phyloP scores from a whole-genome alignment of 805 yeast species.

The Candida hispaniensis region DNA sequence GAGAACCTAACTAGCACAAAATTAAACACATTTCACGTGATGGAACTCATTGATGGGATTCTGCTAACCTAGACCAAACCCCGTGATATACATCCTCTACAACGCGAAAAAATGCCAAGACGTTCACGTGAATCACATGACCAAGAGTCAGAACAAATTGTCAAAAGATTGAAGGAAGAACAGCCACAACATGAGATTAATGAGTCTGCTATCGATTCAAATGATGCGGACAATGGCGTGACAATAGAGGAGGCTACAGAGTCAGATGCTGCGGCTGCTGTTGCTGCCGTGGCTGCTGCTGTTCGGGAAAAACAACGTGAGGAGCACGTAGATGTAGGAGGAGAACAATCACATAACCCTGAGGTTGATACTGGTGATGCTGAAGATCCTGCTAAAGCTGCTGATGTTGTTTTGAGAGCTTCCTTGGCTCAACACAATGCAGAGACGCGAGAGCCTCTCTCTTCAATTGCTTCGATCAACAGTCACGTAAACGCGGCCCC shows the following conservation, averaged over 20 bases:
- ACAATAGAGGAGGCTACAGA: conserved; percentile 12
- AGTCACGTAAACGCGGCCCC: conserved; percentile 1
- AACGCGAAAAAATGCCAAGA: no score
- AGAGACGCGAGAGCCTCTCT: conserved; percentile 1
- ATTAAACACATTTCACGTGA: no score
- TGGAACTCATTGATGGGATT: no score
- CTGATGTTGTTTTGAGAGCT: conserved; percentile 13
- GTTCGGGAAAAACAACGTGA: conserved; percentile 13
- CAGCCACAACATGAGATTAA: conserved; percentile 3
- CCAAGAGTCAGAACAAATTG: no score
- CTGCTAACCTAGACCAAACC: no score
- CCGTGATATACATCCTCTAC: no score
- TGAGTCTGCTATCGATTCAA: conserved; percentile 13
- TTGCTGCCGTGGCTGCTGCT: conserved; percentile 16
- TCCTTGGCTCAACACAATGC: conserved; percentile 4
- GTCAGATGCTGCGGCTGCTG: conserved; percentile 16
- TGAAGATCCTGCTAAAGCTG: conserved; percentile 12
- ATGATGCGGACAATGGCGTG: conserved; percentile 6
- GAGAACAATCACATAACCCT: no score
- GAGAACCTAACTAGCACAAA: no score
- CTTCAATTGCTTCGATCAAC: background rate
- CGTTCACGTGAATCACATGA: no score
- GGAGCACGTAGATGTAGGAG: no score
- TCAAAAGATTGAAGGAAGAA: conserved; percentile 11
- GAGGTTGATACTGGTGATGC: no score